phyloP scores from a whole-genome alignment of 2,329 filamentous ascomycete genomes.

The Xylaria sp. region DNA sequence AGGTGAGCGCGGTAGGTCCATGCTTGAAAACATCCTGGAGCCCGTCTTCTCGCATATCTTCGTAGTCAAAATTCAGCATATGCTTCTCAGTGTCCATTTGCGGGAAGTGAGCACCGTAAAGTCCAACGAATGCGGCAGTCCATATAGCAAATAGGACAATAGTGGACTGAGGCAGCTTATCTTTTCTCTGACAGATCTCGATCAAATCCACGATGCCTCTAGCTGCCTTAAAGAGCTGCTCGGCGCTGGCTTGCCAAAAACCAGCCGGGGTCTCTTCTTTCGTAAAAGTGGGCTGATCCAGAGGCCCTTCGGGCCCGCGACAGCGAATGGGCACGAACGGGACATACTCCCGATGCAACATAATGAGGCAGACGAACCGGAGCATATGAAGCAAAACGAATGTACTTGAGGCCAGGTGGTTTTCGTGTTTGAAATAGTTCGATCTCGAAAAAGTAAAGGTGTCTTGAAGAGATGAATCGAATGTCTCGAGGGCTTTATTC shows the following conservation, averaged over 20 bases:
- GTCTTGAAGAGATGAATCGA: slow-evolving; percentile 65
- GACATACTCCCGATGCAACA: slow-evolving; percentile 75
- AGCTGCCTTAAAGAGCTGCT: slow-evolving; percentile 71
- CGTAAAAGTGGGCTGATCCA: slow-evolving; percentile 68
- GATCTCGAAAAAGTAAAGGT: slow-evolving; percentile 67
- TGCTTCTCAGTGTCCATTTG: slow-evolving; percentile 71
- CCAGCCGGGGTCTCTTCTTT: slow-evolving; percentile 59
- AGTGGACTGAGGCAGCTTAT: slow-evolving; percentile 73
- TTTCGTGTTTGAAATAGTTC: slow-evolving; percentile 75
- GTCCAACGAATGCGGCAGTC: slow-evolving; percentile 71
- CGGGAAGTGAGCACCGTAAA: slow-evolving; percentile 75
- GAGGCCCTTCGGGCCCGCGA: slow-evolving; percentile 61
- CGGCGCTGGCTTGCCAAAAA: slow-evolving; percentile 73
- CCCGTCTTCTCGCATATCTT: slow-evolving; percentile 43
- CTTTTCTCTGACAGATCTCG: slow-evolving; percentile 68
- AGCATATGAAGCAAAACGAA: slow-evolving; percentile 76
- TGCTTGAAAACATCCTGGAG: slow-evolving; percentile 49
- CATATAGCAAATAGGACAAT: slow-evolving; percentile 75
- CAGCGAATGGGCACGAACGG: slow-evolving; percentile 71
- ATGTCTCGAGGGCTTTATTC: slow-evolving; percentile 61
- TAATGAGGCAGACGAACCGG: slow-evolving; percentile 72
- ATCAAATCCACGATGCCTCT: slow-evolving; percentile 73
- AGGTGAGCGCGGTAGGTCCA: slow-evolving; percentile 60
- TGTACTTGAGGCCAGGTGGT: slow-evolving; percentile 69
- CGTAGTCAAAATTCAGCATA: slow-evolving; percentile 58